phyloP scores from a whole-genome alignment of 176 grass and related monocot species.

The Pontederia paniculata region DNA sequence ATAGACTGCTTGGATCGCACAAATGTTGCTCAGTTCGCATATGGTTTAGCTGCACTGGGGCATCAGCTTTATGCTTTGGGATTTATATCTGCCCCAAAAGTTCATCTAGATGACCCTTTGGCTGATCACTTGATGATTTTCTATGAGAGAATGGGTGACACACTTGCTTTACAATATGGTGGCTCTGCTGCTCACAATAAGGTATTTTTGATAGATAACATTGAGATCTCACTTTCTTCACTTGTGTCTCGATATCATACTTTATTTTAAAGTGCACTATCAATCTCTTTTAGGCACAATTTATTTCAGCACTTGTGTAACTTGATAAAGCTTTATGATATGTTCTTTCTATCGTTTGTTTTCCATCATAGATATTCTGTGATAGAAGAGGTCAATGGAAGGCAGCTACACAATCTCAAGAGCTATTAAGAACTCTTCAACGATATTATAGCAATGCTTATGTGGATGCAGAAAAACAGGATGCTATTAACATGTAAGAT shows the following conservation, averaged over 20 bases:
- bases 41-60: constrained; percentile 71
- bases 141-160: constrained; percentile 97
- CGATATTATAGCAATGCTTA: constrained; percentile 90
- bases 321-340: neutral
- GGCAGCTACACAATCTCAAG: constrained; percentile 76
- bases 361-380: constrained; percentile 62
- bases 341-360: neutral
- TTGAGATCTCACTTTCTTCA: no score
- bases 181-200: constrained; percentile 98
- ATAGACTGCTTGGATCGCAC: constrained; percentile 97
- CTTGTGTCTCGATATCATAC: no score
- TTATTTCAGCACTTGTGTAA: no score
- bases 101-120: constrained; percentile 61
- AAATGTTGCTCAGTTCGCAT: constrained; percentile 93
- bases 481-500: constrained; percentile 95
- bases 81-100: constrained; percentile 41
- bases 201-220: constrained; percentile 31
- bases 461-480: constrained; percentile 91
- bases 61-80: constrained; percentile 59
- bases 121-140: constrained; percentile 75
- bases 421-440: constrained; percentile 76
- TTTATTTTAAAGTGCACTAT: no score
- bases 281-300: no score
- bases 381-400: constrained; percentile 95
- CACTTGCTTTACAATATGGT: constrained; percentile 65